Percentiles rank a stretch among this genome's conserved stretches.
Evolutionary conservation across 1,139 yeast genomes (phyloP).

Genomic region (Yarrowia galli): DNA sequence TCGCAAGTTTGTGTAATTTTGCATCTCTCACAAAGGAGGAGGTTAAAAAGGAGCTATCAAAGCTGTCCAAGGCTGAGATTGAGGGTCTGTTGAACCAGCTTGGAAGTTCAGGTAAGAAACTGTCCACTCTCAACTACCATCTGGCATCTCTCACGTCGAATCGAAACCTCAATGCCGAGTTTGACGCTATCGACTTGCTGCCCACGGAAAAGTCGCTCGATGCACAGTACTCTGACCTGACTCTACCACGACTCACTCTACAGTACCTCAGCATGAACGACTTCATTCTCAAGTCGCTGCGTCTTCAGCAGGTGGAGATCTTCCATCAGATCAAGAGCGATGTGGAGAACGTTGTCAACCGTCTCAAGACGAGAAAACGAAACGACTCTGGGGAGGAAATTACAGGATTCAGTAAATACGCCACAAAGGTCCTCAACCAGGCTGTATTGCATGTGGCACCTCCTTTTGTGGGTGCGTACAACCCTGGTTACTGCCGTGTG

Average conservation of each 20-base stretch:
- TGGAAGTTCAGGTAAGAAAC: constrained; percentile 27
- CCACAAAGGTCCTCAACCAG: constrained; percentile 11
- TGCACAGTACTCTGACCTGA: constrained; percentile 41
- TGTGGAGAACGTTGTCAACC: constrained; percentile 44
- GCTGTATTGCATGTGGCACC: constrained; percentile 46
- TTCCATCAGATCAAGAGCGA: constrained; percentile 47
- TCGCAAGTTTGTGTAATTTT: constrained; percentile 49
- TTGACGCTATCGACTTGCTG: constrained; percentile 22
- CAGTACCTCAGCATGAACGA: constrained; percentile 53
- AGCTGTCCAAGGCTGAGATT: constrained; percentile 44
- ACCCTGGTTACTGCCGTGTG: constrained; percentile 45
- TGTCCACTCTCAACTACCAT: constrained; percentile 15
- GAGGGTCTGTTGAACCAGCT: constrained; percentile 13
- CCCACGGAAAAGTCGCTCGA: constrained; percentile 37
- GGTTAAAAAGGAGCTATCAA: constrained; percentile 47
- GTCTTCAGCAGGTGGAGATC: constrained; percentile 43
- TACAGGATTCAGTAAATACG: constrained; percentile 31
- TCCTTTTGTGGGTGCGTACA: constrained; percentile 44
- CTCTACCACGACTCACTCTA: constrained; percentile 45
- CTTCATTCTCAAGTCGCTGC: constrained; percentile 48
- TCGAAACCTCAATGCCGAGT: constrained; percentile 4
- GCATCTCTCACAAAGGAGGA: constrained; percentile 46
- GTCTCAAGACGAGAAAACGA: constrained; percentile 45
- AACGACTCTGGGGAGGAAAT: constrained; percentile 20
- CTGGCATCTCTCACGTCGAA: constrained; percentile 12